Conservation (phyloP, 1,284 basidiomycete genomes). For the Porodaedalea pini region DNA sequence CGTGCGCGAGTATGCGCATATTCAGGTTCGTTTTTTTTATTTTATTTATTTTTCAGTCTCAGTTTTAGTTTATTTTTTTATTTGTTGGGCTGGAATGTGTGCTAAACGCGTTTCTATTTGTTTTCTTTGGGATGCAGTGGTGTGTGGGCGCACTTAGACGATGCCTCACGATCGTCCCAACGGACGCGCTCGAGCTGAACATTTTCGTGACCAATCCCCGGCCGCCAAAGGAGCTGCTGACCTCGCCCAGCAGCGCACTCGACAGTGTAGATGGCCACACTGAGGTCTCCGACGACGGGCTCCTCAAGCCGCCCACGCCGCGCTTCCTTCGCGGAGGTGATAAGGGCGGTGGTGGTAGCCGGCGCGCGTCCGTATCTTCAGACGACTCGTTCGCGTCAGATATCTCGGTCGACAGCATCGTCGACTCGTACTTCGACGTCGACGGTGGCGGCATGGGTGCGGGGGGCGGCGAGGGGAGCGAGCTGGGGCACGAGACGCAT, state of each 20-base stretch:
- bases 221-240: constrained; percentile 21
- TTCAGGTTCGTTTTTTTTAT: constrained; percentile 45
- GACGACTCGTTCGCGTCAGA: constrained; percentile 21
- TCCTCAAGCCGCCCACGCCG: constrained; percentile 17
- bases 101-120: constrained; percentile 61
- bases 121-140: constrained; percentile 57
- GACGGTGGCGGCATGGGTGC: constrained; percentile 31
- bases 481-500: constrained; percentile 47
- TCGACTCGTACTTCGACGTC: constrained; percentile 39
- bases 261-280: constrained; percentile 16
- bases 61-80: not conserved
- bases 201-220: constrained; percentile 73
- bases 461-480: constrained; percentile 29
- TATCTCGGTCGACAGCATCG: constrained; percentile 35
- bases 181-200: constrained; percentile 63
- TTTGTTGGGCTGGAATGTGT: not conserved
- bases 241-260: not conserved
- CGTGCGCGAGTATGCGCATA: constrained; percentile 56
- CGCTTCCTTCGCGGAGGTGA: constrained; percentile 10
- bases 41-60: constrained; percentile 10
- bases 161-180: constrained; percentile 63
- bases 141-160: constrained; percentile 66
- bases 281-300: constrained; percentile 1
- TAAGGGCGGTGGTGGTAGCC: not conserved
- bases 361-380: constrained; percentile 2